Conservation (phyloP, 495 filamentous ascomycete species). For the Neurospora sp. region DNA sequence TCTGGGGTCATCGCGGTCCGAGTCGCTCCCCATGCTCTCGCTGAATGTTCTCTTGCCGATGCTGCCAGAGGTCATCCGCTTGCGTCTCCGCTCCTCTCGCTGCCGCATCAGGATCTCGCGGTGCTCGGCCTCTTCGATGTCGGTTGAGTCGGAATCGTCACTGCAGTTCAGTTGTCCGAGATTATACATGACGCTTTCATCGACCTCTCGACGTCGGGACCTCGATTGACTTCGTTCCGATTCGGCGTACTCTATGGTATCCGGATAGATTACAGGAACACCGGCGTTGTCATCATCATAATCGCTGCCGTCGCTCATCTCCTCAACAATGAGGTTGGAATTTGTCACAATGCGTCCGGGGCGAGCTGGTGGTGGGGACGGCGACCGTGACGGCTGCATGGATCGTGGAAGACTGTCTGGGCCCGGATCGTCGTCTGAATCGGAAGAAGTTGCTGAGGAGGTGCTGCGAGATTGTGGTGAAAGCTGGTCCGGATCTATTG, state of each 20-base stretch:
- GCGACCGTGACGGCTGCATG: not conserved
- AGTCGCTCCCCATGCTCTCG: conserved; percentile 44
- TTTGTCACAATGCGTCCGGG: conserved; percentile 24
- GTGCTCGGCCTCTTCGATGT: conserved; percentile 31
- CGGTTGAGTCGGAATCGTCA: conserved; percentile 32
- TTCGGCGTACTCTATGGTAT: conserved; percentile 34
- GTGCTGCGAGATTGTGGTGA: conserved; percentile 42
- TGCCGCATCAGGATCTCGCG: conserved; percentile 20
- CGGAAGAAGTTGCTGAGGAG: conserved; percentile 18
- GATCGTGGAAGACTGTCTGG: conserved; percentile 23
- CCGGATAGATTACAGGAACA: conserved; percentile 24
- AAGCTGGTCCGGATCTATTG: conserved; percentile 34
- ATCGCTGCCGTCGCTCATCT: conserved; percentile 34
- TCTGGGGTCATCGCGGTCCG: conserved; percentile 36
- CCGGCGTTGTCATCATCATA: conserved; percentile 28
- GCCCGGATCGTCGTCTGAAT: conserved; percentile 21
- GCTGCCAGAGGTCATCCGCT: conserved; percentile 42
- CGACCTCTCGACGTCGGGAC: conserved; percentile 21
- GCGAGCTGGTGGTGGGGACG: conserved; percentile 15
- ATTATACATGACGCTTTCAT: conserved; percentile 27
- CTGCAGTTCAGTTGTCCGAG: conserved; percentile 33
- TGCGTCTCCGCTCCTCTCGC: conserved; percentile 30
- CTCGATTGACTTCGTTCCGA: conserved; percentile 35
- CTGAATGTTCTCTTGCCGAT: conserved; percentile 44
- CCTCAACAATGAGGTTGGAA: conserved; percentile 32